Conservation (phyloP, 768 basidiomycete genomes). For the Rhodotorula babjevae region DNA sequence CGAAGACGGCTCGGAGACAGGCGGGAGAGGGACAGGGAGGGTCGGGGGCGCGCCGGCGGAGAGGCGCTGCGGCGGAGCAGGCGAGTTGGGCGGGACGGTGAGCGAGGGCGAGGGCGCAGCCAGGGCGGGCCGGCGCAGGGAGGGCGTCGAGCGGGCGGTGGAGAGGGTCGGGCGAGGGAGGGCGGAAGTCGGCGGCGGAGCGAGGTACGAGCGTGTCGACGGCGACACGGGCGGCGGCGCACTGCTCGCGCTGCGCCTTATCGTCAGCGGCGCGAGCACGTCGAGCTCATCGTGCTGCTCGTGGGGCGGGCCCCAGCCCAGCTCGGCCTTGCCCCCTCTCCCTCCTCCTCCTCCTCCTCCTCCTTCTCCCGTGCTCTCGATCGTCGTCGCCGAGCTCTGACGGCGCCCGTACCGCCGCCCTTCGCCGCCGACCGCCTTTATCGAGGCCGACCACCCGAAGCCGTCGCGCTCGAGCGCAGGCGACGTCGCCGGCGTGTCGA, state of each 20-base stretch:
- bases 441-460: not conserved
- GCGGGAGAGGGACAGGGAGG: not conserved
- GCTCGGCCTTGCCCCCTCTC: too few relatives aligned
- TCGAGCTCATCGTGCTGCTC: not conserved
- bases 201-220: not conserved
- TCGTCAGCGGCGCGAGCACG: not conserved
- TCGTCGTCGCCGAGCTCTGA: constrained; percentile 13
- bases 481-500: constrained; percentile 10
- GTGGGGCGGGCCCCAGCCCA: too few relatives aligned
- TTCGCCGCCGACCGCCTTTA: too few relatives aligned
- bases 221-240: not conserved
- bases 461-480: not conserved
- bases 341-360: too few relatives aligned
- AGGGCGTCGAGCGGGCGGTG: too few relatives aligned
- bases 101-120: not conserved
- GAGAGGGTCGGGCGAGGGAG: not conserved
- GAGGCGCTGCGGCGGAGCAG: too few relatives aligned
- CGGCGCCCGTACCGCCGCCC: constrained; percentile 3
- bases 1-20: too few relatives aligned
- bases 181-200: not conserved
- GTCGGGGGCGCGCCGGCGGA: too few relatives aligned
- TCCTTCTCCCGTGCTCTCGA: not conserved
- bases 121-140: not conserved
- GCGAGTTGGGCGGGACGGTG: too few relatives aligned
- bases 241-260: not conserved